Evolutionary conservation across 176 grass and related monocot genomes (phyloP).

Genomic region (Melocanna baccifera): DNA sequence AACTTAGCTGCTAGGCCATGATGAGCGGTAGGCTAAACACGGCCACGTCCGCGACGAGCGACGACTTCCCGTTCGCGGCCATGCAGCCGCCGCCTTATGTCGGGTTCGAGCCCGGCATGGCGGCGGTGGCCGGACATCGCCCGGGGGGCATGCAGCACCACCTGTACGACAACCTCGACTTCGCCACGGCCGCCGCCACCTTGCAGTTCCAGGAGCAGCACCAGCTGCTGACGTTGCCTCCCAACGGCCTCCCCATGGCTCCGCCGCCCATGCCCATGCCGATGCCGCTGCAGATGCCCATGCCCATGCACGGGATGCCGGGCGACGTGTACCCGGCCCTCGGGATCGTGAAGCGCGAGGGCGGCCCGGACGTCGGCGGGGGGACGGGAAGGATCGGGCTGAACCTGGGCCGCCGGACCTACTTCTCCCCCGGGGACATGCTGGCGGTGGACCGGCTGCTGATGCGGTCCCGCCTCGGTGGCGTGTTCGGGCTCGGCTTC

Average conservation of each 20-base stretch:
- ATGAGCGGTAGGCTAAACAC: slow-evolving; percentile 51
- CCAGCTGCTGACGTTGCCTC: slow-evolving; percentile 42
- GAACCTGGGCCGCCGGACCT: slow-evolving; percentile 77
- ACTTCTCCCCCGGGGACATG: slow-evolving; percentile 74
- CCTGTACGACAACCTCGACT: slow-evolving; percentile 38
- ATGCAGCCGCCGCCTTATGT: slow-evolving; percentile 39
- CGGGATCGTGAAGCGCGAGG: slow-evolving; percentile 70
- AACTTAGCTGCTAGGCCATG: slow-evolving; percentile 11
- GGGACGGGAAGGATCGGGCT: slow-evolving; percentile 57
- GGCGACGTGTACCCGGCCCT: slow-evolving; percentile 46
- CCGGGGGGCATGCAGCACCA: slow-evolving; percentile 25
- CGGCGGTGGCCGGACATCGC: not conserved
- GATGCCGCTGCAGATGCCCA: slow-evolving; percentile 39
- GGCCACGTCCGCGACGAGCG: not conserved
- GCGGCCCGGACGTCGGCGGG: not conserved
- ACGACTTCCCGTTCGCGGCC: slow-evolving; percentile 42
- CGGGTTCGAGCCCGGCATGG: slow-evolving; percentile 41
- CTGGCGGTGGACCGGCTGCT: slow-evolving; percentile 56
- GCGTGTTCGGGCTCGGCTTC: slow-evolving; percentile 55
- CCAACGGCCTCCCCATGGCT: slow-evolving; percentile 23
- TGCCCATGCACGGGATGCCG: slow-evolving; percentile 5
- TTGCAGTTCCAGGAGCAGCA: slow-evolving; percentile 53
- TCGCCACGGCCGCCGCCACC: slow-evolving; percentile 7
- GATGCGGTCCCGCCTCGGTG: slow-evolving; percentile 41
- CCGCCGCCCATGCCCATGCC: slow-evolving; percentile 17